Base-by-base conservation (phyloP, 495 filamentous ascomycete species). In the Hypoxylon rickii region DNA sequence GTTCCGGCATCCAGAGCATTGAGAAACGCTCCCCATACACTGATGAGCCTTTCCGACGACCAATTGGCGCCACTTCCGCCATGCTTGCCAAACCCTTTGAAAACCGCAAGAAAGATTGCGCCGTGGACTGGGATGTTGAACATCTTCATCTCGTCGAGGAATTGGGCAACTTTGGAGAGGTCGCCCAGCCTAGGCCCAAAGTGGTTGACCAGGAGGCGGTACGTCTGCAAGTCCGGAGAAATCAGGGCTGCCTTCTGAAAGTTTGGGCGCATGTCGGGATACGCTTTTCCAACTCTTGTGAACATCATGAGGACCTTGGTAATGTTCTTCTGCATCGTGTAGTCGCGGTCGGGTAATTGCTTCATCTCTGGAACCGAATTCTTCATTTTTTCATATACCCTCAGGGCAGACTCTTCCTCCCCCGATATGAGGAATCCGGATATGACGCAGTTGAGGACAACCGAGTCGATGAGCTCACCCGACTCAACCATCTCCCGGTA, bases 391-490 rank as follows among this genome's bases (percentile, higher is more conserved):
- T 83, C 77, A 68, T 95, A 96, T 3, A 96, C 76, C 38, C 85
- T 77, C 61, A 91, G 84, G 2, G 91, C 95, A 1, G 86, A 85
- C 18, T 74, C 69, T 3, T 82, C 73, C 59, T 97, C 90, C 21
- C 86, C 85, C 2, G 84, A 81, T 49, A 81, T 78, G 32, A 97
- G 73, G 17, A 97, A 80, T 1, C 91, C 85, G 1, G 83, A 77
- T 51, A 96, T 88, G 59, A 97, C 79, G 52, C 86, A 87, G 65
- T 97, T 97, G 63, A 97, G 74, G 10, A 90, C 88, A 3, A 86
- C 81, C 0, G 90, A 94, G 69, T 97, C 92, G 22, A 98, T 86
- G 12, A 96, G 83, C 65, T 96, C 88, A 26, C 91, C 92, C 0
- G 83, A 82, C 36, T 86, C 73, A 21, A 96, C 86, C 66, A 96